Base-by-base conservation (phyloP, 1,284 basidiomycete genomes). In the Pyrrhoderma noxium region DNA sequence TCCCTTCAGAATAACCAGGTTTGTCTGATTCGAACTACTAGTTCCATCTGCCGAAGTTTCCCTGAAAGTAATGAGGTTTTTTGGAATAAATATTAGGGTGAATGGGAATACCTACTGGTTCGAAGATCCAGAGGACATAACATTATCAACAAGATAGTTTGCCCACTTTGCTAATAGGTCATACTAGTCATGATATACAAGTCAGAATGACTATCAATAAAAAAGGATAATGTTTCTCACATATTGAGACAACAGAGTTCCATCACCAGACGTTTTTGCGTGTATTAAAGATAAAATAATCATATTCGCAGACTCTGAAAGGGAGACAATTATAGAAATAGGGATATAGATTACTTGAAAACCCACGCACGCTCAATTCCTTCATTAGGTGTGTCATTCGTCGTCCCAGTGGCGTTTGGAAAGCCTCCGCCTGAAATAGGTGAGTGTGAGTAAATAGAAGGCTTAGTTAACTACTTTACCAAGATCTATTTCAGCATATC, bases 401-500 rank as follows among this genome's bases (percentile, higher is more conserved):
- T 46, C 1, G 43, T 46, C 1, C 36, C 48, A 1, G 60, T 58
- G 2, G 63, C 58, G 40, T 59, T 63, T 8, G 66, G 65, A 41
- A 65, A 63, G 5, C 11, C 44, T 0, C 47, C 39, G 18, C 49
- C 49, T 51, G 27, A 31, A 5, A 31, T 31, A 3, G n/a, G 38
- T 16, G 2, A 5, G 23, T 1, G 25, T 13, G 3, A 3, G 13
- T 38, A 5, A 31, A 5, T 11, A 5, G 11, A 5, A 11, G 11
- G 27, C 5, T 31, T 11, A 31, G 11, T 31, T 5, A 11, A 11
- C 5, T 5, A 31, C 5, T 11, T 31, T 4, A 70, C 74, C 74
- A 3, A 77, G 54, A 60, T 76, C 73, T 9, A 64, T 59, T 1
- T 67, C 65, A 1, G 75, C 73, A 50, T 62, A 76, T 0, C 27